Evolutionary conservation across 345 rosid species (phyloP).

Genomic region (Citrus hindsii): DNA sequence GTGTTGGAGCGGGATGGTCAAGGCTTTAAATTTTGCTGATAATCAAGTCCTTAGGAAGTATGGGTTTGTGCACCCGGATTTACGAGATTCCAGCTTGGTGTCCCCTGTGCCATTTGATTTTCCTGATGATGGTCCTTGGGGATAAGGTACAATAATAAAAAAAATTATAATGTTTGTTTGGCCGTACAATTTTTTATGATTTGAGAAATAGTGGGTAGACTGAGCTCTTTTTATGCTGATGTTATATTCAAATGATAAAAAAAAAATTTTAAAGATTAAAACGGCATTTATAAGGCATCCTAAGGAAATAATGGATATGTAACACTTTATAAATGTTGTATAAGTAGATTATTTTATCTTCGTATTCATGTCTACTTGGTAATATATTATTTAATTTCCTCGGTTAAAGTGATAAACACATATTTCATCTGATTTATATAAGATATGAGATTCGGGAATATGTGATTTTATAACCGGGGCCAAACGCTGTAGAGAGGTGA

Average conservation of each 20-base stretch:
- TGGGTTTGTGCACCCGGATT: conserved; percentile 74
- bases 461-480: neutral
- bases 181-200: neutral
- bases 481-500: neutral
- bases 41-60: conserved; percentile 83
- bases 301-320: neutral
- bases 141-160: conserved; percentile 6
- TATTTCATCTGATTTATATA: neutral
- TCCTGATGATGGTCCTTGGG: conserved; percentile 81
- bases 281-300: neutral
- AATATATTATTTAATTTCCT: neutral
- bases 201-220: neutral
- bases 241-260: too few species aligned
- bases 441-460: neutral
- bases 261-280: neutral
- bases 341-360: neutral
- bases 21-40: conserved; percentile 92
- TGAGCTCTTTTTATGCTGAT: neutral
- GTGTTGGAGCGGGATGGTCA: conserved; percentile 75
- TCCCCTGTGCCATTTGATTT: conserved; percentile 68
- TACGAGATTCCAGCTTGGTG: conserved; percentile 50
- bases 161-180: neutral
- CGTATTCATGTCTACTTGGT: neutral
- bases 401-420: neutral
- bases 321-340: neutral